Evolutionary conservation across 768 basidiomycete genomes (phyloP).

Genomic region (Dacryopinax primogenitus): DNA sequence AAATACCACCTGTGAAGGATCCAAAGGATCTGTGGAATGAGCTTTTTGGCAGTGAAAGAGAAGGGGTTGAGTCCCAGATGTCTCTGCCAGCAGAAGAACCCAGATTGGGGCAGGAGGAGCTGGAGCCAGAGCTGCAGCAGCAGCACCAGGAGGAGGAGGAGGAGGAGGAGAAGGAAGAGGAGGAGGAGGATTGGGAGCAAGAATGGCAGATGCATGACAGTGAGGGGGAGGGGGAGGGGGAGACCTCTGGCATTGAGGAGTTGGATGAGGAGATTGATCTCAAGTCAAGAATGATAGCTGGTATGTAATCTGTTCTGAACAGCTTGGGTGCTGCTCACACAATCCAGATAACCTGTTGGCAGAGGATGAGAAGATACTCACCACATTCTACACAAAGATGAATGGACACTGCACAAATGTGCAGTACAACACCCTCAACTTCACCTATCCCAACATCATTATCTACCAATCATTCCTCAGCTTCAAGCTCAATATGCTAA

Average conservation of each 20-base stretch:
- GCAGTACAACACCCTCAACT: no score
- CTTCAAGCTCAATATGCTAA: constrained; percentile 24
- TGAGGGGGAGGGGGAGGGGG: background rate
- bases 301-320: no score
- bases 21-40: no score
- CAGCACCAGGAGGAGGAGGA: constrained; percentile 1
- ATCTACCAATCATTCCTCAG: constrained; percentile 32
- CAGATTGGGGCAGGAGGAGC: no score
- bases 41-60: no score
- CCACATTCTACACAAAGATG: background rate
- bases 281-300: no score
- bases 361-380: background rate
- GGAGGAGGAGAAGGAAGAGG: background rate
- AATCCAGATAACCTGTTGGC: background rate
- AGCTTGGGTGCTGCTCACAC: no score
- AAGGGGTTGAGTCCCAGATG: no score
- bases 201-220: background rate
- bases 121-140: no score
- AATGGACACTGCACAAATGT: background rate
- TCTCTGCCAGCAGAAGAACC: no score
- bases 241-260: background rate
- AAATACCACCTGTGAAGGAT: no score
- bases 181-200: background rate
- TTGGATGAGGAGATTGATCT: background rate
- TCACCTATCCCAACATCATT: constrained; percentile 23